A percentile compares a stretch with the other conserved stretches of the same genome.
phyloP scores from a whole-genome alignment of 1,284 basidiomycete genomes.

The Earliella scabrosa region DNA sequence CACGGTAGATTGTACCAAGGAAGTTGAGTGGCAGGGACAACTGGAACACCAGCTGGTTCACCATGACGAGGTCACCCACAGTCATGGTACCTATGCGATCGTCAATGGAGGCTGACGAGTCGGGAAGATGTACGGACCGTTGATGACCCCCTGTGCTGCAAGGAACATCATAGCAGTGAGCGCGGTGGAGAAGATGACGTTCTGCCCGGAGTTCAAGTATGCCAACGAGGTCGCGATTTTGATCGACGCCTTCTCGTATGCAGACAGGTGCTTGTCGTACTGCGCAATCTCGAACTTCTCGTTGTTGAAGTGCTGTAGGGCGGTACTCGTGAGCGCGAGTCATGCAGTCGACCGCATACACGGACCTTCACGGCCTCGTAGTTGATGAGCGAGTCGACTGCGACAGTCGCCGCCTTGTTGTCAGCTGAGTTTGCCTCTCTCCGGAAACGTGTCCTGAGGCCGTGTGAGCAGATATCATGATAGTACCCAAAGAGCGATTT shows the following conservation, averaged over 20 bases:
- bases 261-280: slow-evolving; percentile 88
- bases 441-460: slow-evolving; percentile 86
- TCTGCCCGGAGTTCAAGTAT: slow-evolving; percentile 95
- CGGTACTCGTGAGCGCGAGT: neutral
- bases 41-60: slow-evolving; percentile 99
- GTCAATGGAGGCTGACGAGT: neutral
- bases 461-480: neutral
- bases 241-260: slow-evolving; percentile 91
- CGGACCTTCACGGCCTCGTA: slow-evolving; percentile 96
- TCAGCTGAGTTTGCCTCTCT: slow-evolving; percentile 96
- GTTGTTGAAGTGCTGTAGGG: slow-evolving; percentile 90
- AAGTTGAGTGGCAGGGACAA: slow-evolving; percentile 96
- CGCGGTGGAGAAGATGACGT: slow-evolving; percentile 92
- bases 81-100: slow-evolving; percentile 86
- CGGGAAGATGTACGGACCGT: slow-evolving; percentile 54
- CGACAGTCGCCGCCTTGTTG: slow-evolving; percentile 93
- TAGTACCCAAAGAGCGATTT: slow-evolving; percentile 21
- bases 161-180: slow-evolving; percentile 96
- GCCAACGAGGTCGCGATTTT: slow-evolving; percentile 96
- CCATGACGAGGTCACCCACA: slow-evolving; percentile 97
- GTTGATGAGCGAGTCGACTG: slow-evolving; percentile 96
- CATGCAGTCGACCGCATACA: neutral
- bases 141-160: slow-evolving; percentile 92
- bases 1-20: slow-evolving; percentile 95
- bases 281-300: slow-evolving; percentile 90